Conservation (phyloP, 495 filamentous ascomycete species). For the Bombardia bombarda region DNA sequence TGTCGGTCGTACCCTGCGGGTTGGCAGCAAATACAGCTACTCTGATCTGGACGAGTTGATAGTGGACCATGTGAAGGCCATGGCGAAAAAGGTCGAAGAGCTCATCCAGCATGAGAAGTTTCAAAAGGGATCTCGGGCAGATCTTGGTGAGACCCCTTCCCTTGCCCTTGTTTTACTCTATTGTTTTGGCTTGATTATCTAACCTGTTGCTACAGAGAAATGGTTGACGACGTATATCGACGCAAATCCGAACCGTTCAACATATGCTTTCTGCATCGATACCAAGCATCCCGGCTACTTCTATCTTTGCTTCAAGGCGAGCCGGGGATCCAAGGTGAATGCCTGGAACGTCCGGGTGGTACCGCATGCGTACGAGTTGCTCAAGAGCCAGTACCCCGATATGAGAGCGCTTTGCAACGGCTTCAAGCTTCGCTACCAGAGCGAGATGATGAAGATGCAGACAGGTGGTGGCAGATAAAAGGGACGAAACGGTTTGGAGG, state of each 20-base stretch:
- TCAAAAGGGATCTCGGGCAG: slow-evolving; percentile 66
- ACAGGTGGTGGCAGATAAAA: slow-evolving; percentile 9
- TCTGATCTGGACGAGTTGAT: slow-evolving; percentile 96
- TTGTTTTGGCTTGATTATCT: slow-evolving; percentile 13
- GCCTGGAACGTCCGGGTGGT: slow-evolving; percentile 87
- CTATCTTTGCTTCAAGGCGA: slow-evolving; percentile 89
- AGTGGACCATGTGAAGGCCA: slow-evolving; percentile 91
- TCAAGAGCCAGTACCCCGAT: slow-evolving; percentile 80
- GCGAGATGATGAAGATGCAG: slow-evolving; percentile 38
- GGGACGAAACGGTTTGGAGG: neutral
- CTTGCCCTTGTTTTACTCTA: no score
- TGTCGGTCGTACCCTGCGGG: slow-evolving; percentile 72
- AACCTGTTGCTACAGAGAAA: slow-evolving; percentile 54
- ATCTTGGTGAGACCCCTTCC: slow-evolving; percentile 75
- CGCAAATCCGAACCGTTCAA: slow-evolving; percentile 88
- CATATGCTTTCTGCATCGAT: slow-evolving; percentile 92
- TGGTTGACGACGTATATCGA: slow-evolving; percentile 93
- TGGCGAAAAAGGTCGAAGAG: slow-evolving; percentile 96
- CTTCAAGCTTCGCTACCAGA: slow-evolving; percentile 49
- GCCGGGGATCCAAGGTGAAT: slow-evolving; percentile 57
- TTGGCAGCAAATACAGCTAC: slow-evolving; percentile 82
- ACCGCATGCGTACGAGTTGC: slow-evolving; percentile 77
- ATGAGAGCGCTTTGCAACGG: slow-evolving; percentile 91
- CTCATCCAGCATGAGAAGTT: slow-evolving; percentile 90
- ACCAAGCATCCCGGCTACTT: slow-evolving; percentile 91